These are phyloP conservation scores for Capsicum baccatum DNA, from an alignment of 257 asterid species.

Conservation along the genomic window DNA sequence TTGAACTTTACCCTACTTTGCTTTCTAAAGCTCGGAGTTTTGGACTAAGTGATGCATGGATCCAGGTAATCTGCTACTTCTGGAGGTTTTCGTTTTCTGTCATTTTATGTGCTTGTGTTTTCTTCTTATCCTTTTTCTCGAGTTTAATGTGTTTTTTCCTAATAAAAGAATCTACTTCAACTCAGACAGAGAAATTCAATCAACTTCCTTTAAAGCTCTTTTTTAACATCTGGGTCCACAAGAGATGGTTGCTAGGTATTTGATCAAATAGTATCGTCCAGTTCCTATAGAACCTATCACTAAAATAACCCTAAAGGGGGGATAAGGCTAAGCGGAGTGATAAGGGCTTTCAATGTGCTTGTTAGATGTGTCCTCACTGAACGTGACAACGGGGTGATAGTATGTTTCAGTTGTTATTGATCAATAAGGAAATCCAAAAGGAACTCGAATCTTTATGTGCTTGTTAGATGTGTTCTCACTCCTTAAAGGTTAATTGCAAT, in stretches of 20 bases:
- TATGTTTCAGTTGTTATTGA: not conserved
- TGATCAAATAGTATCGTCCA: not conserved
- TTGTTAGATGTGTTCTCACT: constrained; percentile 6
- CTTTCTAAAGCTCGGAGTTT: constrained; percentile 99
- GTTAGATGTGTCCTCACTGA: not conserved
- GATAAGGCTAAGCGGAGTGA: not conserved
- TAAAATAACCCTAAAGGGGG: not conserved
- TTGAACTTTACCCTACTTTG: constrained; percentile 93
- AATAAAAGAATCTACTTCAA: not conserved
- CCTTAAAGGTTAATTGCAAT: constrained; percentile 1
- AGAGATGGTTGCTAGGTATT: constrained; percentile 5
- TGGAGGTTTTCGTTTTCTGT: constrained; percentile 24
- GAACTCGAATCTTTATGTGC: not conserved
- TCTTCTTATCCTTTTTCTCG: not conserved
- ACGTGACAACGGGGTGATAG: not conserved
- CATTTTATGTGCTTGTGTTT: constrained; percentile 23
- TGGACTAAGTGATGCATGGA: constrained; percentile 94
- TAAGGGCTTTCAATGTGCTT: not conserved
- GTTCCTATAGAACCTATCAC: not conserved
- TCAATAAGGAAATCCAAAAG: not conserved
- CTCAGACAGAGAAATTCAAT: constrained; percentile 8
- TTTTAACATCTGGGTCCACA: constrained; percentile 5
- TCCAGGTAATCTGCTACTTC: constrained; percentile 62
- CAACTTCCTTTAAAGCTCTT: constrained; percentile 12
- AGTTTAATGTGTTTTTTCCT: not conserved